A percentile compares a stretch with the other conserved stretches of the same genome.
Evolutionary conservation across 2,329 filamentous ascomycete species (phyloP).

Genomic region (Neofusicoccum cordaticola): DNA sequence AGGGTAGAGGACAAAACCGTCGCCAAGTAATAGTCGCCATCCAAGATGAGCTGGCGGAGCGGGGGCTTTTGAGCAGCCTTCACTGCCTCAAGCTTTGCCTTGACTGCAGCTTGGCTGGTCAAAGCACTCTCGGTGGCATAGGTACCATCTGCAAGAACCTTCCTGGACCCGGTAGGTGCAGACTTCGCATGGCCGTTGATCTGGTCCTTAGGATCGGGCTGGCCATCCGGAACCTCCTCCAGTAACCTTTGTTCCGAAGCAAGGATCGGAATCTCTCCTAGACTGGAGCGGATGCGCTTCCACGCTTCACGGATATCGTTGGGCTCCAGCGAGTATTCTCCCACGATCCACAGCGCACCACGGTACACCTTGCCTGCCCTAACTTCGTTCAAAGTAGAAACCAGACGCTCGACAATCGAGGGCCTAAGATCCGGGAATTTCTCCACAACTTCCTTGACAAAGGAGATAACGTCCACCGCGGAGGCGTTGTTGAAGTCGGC

Average conservation of each 20-base stretch:
- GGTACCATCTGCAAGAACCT: conserved; percentile 92
- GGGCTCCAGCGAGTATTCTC: conserved; percentile 92
- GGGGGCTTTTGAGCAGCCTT: conserved; percentile 97
- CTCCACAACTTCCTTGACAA: conserved; percentile 98
- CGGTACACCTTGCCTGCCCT: conserved; percentile 96
- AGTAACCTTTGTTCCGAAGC: conserved; percentile 89
- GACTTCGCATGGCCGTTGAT: conserved; percentile 77
- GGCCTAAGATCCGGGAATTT: conserved; percentile 89
- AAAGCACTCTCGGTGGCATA: conserved; percentile 96
- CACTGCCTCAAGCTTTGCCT: conserved; percentile 90
- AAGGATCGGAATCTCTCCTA: conserved; percentile 95
- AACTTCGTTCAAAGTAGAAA: conserved; percentile 88
- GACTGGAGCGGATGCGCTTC: conserved; percentile 89
- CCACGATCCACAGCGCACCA: conserved; percentile 94
- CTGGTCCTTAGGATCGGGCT: conserved; percentile 63
- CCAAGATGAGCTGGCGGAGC: conserved; percentile 87
- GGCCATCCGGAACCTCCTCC: conserved; percentile 72
- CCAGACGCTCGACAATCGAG: conserved; percentile 82
- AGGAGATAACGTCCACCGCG: conserved; percentile 95
- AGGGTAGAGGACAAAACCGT: conserved; percentile 94
- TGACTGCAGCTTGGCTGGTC: conserved; percentile 85
- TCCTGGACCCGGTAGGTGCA: conserved; percentile 78
- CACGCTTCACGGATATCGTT: conserved; percentile 94
- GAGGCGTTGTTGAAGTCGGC: conserved; percentile 97
- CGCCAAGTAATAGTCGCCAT: conserved; percentile 94